phyloP scores from a whole-genome alignment of 257 asterid genomes.

The Paulownia fortunei region DNA sequence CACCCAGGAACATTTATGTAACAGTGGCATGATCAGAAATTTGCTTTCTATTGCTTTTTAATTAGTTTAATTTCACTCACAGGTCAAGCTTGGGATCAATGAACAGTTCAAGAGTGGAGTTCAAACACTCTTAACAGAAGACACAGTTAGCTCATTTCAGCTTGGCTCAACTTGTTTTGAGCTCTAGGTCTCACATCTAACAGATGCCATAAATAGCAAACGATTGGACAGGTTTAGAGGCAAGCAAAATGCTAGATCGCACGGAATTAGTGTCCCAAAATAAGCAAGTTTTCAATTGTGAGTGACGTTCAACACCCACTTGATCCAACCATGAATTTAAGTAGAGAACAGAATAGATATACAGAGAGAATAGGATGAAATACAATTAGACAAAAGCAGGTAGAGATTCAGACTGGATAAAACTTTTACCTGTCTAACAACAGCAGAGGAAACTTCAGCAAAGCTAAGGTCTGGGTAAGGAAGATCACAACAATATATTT shows the following conservation, averaged over 20 bases:
- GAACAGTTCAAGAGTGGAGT: background rate
- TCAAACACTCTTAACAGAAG: too few species aligned
- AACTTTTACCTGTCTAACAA: conserved; percentile 76
- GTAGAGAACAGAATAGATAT: background rate
- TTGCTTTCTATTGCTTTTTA: too few species aligned
- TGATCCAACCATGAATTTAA: background rate
- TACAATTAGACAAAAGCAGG: background rate
- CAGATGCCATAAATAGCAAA: background rate
- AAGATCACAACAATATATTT: conserved; percentile 91
- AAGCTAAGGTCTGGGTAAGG: conserved; percentile 87
- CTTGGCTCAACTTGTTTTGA: background rate
- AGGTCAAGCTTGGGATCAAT: background rate
- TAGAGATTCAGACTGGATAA: background rate
- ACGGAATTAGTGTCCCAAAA: background rate
- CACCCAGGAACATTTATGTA: too few species aligned
- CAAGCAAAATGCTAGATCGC: background rate
- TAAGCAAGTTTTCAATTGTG: background rate
- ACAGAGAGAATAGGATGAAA: background rate
- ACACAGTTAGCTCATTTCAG: too few species aligned
- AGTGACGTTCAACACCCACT: background rate
- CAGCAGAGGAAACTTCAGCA: conserved; percentile 93
- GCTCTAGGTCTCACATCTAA: too few species aligned
- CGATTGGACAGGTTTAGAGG: background rate
- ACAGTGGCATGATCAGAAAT: too few species aligned
- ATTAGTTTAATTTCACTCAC: background rate